Evolutionary conservation across 176 grass and related monocot genomes (phyloP).

Genomic region (Oryza nivara): DNA sequence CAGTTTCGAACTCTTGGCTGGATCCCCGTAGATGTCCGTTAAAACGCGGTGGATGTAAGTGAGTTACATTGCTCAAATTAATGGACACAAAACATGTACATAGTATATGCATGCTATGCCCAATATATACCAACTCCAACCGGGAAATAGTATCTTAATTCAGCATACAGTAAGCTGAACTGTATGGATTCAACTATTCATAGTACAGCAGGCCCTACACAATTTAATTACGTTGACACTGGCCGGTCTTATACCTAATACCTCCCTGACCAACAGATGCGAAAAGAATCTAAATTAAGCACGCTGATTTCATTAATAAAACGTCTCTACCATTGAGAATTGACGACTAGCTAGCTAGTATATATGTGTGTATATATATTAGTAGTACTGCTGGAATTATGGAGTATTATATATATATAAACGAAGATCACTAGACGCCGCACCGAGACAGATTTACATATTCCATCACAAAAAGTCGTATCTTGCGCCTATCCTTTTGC

Average conservation of each 20-base stretch:
- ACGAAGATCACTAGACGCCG: constrained; percentile 33
- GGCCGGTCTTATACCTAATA: constrained; percentile 5
- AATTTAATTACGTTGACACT: constrained; percentile 9
- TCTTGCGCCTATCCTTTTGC: constrained; percentile 42
- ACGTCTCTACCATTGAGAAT: constrained; percentile 39
- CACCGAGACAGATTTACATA: constrained; percentile 42
- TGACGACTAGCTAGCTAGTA: constrained; percentile 5
- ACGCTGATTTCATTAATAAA: constrained; percentile 22
- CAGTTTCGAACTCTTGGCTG: constrained; percentile 16
- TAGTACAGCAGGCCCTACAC: background rate
- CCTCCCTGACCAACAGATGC: constrained; percentile 32
- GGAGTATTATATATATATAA: background rate
- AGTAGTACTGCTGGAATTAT: background rate
- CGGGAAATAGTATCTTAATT: constrained; percentile 10
- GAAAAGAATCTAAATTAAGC: constrained; percentile 32
- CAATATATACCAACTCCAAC: background rate
- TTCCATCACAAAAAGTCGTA: constrained; percentile 49
- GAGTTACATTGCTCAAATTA: constrained; percentile 1
- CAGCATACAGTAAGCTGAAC: background rate
- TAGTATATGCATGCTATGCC: background rate
- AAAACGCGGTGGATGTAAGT: background rate
- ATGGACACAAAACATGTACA: constrained; percentile 4
- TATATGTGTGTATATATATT: background rate
- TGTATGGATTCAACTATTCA: background rate
- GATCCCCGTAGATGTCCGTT: constrained; percentile 13